Base-by-base conservation (phyloP, 106 monocot genomes). In the Dioscorea dumetorum region DNA sequence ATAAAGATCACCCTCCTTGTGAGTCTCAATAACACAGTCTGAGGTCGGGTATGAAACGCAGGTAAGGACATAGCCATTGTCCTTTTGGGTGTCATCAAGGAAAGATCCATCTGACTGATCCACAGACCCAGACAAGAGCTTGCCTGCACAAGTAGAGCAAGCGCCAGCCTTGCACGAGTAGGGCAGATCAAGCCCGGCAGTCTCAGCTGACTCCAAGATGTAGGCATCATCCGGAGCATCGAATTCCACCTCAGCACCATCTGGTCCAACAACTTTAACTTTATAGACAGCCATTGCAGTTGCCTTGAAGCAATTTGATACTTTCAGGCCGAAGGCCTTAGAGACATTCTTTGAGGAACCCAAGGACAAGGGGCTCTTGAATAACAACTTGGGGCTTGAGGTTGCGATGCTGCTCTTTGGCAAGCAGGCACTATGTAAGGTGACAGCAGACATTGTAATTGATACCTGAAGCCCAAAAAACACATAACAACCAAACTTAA, bases 81-180 rank as follows among this genome's bases (percentile, higher is more conserved):
- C 75, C 35, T 79, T 81, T 70, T 79, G 74, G 10, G 2, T 12
- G 0, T 94, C 86, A 24, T 89, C 84, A 14, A 89, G 86, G 73
- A 89, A 94, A 10, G 84, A 94, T 9, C 84, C 89, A 49, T 93
- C 93, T 5, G 81, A 86, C 58, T 89, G 89, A 61, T 94, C 80
- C 7, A 89, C 86, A 2, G 77, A 53, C 9, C 88, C 86, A 0
- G 73, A 70, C 17, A 23, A 58, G 51, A 85, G 59, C 33, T 69
- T 69, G 19, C 93, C 89, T 3, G 86, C 86, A 24, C 89, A 94
- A 0, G 93, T 94, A 12, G 89, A 89, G 84, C 93, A 94, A 0
- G 89, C 88, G 6, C 89, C 84, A 2, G 86, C 89, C n/a, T 84
- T 70, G 77, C 89, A 89, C 0, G 89, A 94, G 71, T 84, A 89